Conservation (phyloP, 2,329 filamentous ascomycete species). For the Gnomoniopsis smithogilvyi region DNA sequence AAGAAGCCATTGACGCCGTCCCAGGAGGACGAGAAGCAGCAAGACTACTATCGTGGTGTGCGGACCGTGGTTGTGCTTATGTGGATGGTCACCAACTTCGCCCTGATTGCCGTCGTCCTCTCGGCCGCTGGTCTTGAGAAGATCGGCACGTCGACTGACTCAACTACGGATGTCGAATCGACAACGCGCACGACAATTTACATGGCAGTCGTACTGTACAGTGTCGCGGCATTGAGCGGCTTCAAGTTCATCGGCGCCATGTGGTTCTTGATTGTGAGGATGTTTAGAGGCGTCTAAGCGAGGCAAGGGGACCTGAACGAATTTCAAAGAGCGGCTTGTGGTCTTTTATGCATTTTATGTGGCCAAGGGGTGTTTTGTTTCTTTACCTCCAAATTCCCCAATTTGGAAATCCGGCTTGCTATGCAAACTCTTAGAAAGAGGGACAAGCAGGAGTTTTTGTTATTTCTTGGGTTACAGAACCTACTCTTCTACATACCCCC, state of each 20-base stretch:
- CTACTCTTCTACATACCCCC: not conserved
- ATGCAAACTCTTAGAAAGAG: not conserved
- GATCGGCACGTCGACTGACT: conserved; percentile 34
- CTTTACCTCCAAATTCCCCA: not conserved
- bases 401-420: not conserved
- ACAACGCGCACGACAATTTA: conserved; percentile 68
- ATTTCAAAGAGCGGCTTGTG: not conserved
- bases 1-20: conserved; percentile 55
- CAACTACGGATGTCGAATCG: conserved; percentile 31
- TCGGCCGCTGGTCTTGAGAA: conserved; percentile 79
- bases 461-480: not conserved
- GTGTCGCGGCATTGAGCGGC: conserved; percentile 75
- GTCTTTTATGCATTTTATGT: not conserved
- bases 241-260: conserved; percentile 86
- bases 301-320: not conserved
- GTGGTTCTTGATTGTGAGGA: conserved; percentile 87
- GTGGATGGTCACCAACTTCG: conserved; percentile 98
- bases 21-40: conserved; percentile 74
- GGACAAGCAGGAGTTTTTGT: not conserved
- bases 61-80: conserved; percentile 85
- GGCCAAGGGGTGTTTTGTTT: not conserved
- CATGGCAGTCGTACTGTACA: conserved; percentile 84
- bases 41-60: conserved; percentile 98
- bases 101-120: conserved; percentile 79
- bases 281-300: conserved; percentile 69